Percentiles rank a stretch among this genome's conserved stretches.
These are phyloP conservation scores for Sungouiella thailandica DNA, from an alignment of 805 yeast genomes.

Conservation along the genomic window DNA sequence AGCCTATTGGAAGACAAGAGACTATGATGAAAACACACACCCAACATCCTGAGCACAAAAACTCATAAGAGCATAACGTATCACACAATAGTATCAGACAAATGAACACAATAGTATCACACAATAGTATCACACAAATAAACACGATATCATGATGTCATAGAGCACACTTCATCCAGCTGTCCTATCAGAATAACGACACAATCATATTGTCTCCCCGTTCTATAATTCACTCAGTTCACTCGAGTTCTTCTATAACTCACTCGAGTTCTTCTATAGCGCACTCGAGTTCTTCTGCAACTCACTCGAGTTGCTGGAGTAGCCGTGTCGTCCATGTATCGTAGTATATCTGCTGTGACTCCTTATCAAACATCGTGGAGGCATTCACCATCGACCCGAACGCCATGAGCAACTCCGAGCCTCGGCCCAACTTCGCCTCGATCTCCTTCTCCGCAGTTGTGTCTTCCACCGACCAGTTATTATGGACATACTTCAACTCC, in stretches of 20 bases:
- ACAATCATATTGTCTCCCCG: constrained; percentile 13
- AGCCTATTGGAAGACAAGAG: too few species aligned
- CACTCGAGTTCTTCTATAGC: constrained; percentile 5
- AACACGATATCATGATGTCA: too few species aligned
- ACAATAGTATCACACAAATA: too few species aligned
- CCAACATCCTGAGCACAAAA: too few species aligned
- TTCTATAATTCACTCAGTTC: constrained; percentile 5
- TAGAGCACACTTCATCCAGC: too few species aligned
- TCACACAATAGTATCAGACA: too few species aligned
- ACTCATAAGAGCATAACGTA: too few species aligned
- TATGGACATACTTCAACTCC: constrained; percentile 39
- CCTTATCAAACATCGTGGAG: constrained; percentile 24
- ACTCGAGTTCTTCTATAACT: constrained; percentile 5
- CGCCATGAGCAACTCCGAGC: constrained; percentile 24
- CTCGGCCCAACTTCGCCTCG: constrained; percentile 27
- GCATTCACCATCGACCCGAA: constrained; percentile 35
- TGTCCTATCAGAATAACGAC: too few species aligned
- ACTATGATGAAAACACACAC: too few species aligned
- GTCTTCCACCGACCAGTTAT: constrained; percentile 20
- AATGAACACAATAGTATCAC: too few species aligned
- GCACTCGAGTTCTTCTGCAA: constrained; percentile 4
- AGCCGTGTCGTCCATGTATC: constrained; percentile 25
- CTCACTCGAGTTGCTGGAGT: constrained; percentile 9
- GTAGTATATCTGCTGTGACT: constrained; percentile 26
- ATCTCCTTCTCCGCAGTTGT: constrained; percentile 20